Conservation (phyloP, 208 protist genomes). For the Acanthamoeba lenticulata region DNA sequence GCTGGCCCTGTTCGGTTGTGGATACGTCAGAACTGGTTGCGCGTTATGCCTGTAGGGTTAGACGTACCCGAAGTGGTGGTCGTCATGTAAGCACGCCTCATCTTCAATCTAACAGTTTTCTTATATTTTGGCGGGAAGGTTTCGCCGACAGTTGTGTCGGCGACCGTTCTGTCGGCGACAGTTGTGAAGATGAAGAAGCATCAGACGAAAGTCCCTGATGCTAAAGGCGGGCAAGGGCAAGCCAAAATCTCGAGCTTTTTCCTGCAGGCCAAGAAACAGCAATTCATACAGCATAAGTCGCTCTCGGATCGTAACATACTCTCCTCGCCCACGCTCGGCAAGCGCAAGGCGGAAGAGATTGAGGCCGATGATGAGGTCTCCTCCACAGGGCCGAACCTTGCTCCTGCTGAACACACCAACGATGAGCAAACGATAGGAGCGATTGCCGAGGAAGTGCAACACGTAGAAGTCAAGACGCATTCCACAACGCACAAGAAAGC, state of each 20-base stretch:
- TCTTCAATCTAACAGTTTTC: no score
- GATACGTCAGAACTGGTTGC: no score
- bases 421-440: background rate
- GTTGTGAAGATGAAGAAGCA: background rate
- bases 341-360: background rate
- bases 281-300: conserved; percentile 15
- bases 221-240: background rate
- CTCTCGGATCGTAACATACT: background rate
- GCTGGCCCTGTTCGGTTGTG: no score
- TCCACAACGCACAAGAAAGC: background rate
- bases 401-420: background rate
- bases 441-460: background rate
- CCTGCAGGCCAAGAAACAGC: background rate
- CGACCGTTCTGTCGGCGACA: no score
- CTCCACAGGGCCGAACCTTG: background rate
- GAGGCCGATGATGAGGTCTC: background rate
- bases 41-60: no score
- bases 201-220: background rate
- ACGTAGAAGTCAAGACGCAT: background rate
- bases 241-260: conserved; percentile 9
- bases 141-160: no score
- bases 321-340: background rate
- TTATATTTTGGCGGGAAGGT: no score
- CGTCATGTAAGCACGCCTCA: no score
- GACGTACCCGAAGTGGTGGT: no score